phyloP scores from a whole-genome alignment of 2,329 filamentous ascomycete genomes.

The Microcyclospora tardicrescens region DNA sequence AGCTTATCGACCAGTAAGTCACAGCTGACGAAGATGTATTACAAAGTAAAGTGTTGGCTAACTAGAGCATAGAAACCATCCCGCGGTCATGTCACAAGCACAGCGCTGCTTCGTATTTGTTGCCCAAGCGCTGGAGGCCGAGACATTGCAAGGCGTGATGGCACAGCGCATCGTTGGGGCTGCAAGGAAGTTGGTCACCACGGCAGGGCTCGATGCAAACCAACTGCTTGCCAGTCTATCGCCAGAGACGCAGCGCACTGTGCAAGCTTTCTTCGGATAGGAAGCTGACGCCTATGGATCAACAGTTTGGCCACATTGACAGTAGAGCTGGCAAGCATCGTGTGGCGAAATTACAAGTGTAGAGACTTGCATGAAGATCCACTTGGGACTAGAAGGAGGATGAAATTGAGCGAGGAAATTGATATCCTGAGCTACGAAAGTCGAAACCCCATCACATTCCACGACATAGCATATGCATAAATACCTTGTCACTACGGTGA shows the following conservation, averaged over 20 bases:
- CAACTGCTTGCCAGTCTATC: constrained; percentile 63
- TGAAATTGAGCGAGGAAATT: too few relatives aligned
- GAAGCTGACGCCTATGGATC: constrained; percentile 2
- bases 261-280: constrained; percentile 25
- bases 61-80: constrained; percentile 57
- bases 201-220: constrained; percentile 61
- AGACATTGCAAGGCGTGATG: constrained; percentile 76
- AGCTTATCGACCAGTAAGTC: constrained; percentile 88
- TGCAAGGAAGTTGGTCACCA: constrained; percentile 63
- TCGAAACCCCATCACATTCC: too few relatives aligned
- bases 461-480: too few relatives aligned
- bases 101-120: constrained; percentile 75
- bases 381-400: too few relatives aligned
- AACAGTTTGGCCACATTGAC: neutral
- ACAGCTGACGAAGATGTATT: neutral
- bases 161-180: constrained; percentile 63
- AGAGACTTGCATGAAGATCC: too few relatives aligned
- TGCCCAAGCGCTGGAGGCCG: constrained; percentile 77
- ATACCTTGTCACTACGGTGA: too few relatives aligned
- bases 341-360: too few relatives aligned
- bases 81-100: constrained; percentile 62
- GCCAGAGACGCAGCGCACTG: constrained; percentile 62
- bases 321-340: too few relatives aligned
- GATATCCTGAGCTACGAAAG: too few relatives aligned
- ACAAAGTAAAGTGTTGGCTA: too few relatives aligned